Conservation (phyloP, 1,139 yeast genomes). For the Meyerozyma athensensis region DNA sequence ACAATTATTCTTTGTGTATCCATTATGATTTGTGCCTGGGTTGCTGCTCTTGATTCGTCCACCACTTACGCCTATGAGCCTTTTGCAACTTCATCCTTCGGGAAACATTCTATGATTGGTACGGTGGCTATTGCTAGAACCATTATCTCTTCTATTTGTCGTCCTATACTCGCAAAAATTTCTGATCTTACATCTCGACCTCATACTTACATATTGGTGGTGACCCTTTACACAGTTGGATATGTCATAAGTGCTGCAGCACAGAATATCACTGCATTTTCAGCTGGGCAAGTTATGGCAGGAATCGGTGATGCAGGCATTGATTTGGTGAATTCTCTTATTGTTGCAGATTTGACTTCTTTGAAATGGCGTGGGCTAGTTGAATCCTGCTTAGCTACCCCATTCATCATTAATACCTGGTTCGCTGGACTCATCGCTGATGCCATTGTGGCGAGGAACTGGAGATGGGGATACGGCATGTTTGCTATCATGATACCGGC, state of each 20-base stretch:
- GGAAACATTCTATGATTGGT: constrained; percentile 27
- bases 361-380: constrained; percentile 29
- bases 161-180: constrained; percentile 26
- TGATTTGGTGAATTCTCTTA: constrained; percentile 17
- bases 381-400: constrained; percentile 20
- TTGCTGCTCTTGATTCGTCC: constrained; percentile 29
- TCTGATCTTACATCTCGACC: constrained; percentile 28
- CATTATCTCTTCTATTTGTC: constrained; percentile 22
- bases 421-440: constrained; percentile 27
- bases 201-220: constrained; percentile 16
- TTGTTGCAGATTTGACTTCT: constrained; percentile 29
- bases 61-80: constrained; percentile 29
- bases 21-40: constrained; percentile 34
- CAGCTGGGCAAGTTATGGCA: constrained; percentile 25
- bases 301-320: constrained; percentile 26
- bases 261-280: constrained; percentile 22
- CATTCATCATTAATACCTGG: constrained; percentile 29
- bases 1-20: constrained; percentile 11
- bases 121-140: constrained; percentile 26
- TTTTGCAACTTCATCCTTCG: constrained; percentile 28
- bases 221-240: constrained; percentile 24
- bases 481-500: constrained; percentile 32
- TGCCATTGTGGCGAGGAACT: constrained; percentile 21
- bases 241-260: constrained; percentile 23
- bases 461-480: constrained; percentile 43